phyloP scores from a whole-genome alignment of 176 grass and related monocot species.

The Carex myosuroides region DNA sequence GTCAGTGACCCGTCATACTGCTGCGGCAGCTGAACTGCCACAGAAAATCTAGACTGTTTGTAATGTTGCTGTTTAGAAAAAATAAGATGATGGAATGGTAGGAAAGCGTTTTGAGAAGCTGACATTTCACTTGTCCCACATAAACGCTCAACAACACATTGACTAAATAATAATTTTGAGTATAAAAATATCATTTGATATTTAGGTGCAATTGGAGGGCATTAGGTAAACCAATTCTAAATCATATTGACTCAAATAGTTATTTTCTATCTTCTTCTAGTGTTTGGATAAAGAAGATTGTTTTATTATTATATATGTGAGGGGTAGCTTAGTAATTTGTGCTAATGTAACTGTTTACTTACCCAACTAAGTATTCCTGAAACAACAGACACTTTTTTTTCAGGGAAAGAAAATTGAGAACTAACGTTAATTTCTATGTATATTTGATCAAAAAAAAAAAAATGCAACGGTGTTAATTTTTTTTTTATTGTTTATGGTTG shows the following conservation, averaged over 20 bases:
- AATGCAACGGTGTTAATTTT: background rate
- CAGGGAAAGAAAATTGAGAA: background rate
- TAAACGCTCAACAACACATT: slow-evolving; percentile 14
- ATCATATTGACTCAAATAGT: background rate
- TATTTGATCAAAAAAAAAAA: background rate
- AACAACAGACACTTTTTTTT: background rate
- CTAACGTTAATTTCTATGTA: background rate
- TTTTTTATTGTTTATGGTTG: background rate
- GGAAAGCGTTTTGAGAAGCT: slow-evolving; percentile 2
- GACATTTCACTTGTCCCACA: slow-evolving; percentile 5
- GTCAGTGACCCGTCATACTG: background rate
- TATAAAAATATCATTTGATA: background rate
- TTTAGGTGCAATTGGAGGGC: background rate
- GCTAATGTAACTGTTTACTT: background rate
- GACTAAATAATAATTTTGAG: background rate
- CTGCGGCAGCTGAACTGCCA: background rate
- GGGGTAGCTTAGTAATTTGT: background rate
- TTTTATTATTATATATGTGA: background rate
- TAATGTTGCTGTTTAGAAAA: background rate
- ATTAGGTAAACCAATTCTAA: slow-evolving; percentile 11
- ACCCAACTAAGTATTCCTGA: background rate
- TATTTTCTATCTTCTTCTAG: background rate
- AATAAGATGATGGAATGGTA: background rate
- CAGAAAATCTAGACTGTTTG: background rate
- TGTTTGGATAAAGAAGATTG: background rate